phyloP scores from a whole-genome alignment of 2,329 filamentous ascomycete genomes.

The Thelonectria discophora region DNA sequence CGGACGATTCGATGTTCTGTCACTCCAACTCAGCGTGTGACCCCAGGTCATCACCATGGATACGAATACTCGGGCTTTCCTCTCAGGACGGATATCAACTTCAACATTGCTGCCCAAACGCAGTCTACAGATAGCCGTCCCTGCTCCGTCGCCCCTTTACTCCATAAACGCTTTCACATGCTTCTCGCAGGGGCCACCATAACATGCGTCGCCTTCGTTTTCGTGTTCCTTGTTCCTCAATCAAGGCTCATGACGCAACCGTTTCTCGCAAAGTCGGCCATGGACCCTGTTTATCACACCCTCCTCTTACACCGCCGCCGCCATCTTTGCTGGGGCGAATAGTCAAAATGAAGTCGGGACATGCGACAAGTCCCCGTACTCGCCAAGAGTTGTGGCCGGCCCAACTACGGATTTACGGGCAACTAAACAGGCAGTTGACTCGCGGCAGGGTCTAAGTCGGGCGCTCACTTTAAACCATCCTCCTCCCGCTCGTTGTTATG shows the following conservation, averaged over 20 bases:
- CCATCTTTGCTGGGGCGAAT: constrained; percentile 14
- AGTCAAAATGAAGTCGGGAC: constrained; percentile 21
- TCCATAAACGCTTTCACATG: constrained; percentile 21
- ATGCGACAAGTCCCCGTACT: constrained; percentile 19
- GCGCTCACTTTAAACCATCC: not conserved
- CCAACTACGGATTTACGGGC: constrained; percentile 33
- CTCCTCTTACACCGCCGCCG: constrained; percentile 26
- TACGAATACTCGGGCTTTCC: not conserved
- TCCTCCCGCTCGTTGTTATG: constrained; percentile 3
- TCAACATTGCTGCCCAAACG: not conserved
- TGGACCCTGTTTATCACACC: constrained; percentile 8
- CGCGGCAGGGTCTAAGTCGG: constrained; percentile 27
- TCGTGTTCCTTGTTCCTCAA: constrained; percentile 5
- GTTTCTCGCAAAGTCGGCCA: constrained; percentile 14
- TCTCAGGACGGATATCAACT: not conserved
- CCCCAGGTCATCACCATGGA: not conserved
- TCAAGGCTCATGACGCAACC: constrained; percentile 39
- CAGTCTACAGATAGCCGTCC: no score
- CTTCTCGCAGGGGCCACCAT: constrained; percentile 18
- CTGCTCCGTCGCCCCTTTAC: constrained; percentile 11
- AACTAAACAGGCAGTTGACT: constrained; percentile 28
- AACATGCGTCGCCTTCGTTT: constrained; percentile 6
- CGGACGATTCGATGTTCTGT: no score
- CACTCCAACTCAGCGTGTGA: not conserved
- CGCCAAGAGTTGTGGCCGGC: constrained; percentile 9